A percentile compares a stretch with the other conserved stretches of the same genome.
Evolutionary conservation across 2,329 filamentous ascomycete genomes (phyloP).

Genomic region (Stachybotrys echinatus): DNA sequence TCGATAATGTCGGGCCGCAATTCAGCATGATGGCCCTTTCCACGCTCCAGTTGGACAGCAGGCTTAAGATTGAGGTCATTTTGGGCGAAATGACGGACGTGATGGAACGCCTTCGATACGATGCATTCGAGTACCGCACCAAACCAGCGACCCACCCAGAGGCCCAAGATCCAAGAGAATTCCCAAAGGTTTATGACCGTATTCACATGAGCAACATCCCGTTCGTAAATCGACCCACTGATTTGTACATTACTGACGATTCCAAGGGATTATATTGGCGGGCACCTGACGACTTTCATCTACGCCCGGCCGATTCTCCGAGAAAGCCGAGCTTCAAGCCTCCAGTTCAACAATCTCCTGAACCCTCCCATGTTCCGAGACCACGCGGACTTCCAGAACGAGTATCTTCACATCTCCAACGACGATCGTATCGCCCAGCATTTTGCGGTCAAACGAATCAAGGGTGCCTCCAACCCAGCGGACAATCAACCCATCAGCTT

Average conservation of each 20-base stretch:
- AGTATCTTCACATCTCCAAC: slow-evolving; percentile 22
- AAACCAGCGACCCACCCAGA: not conserved
- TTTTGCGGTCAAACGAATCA: slow-evolving; percentile 11
- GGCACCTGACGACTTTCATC: slow-evolving; percentile 16
- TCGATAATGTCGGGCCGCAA: not conserved
- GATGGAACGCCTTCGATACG: slow-evolving; percentile 20
- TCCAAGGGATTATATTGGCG: slow-evolving; percentile 21
- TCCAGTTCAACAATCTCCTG: slow-evolving; percentile 18
- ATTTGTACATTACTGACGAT: not conserved
- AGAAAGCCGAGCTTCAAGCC: slow-evolving; percentile 12
- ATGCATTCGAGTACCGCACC: slow-evolving; percentile 11
- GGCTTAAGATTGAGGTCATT: slow-evolving; percentile 16
- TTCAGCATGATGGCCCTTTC: not conserved
- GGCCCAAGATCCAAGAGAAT: slow-evolving; percentile 11
- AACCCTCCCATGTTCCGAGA: slow-evolving; percentile 16
- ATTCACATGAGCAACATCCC: slow-evolving; percentile 25
- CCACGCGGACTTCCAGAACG: slow-evolving; percentile 18
- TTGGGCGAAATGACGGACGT: slow-evolving; percentile 22
- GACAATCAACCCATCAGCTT: not conserved
- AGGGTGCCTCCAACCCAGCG: not conserved
- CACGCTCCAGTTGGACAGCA: not conserved
- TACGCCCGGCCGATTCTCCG: slow-evolving; percentile 16
- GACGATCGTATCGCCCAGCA: slow-evolving; percentile 14
- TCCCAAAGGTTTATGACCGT: slow-evolving; percentile 18
- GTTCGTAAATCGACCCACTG: slow-evolving; percentile 9